A percentile compares a stretch with the other conserved stretches of the same genome.
Evolutionary conservation across 1,139 yeast species (phyloP).

Genomic region (Geotrichum reessii): DNA sequence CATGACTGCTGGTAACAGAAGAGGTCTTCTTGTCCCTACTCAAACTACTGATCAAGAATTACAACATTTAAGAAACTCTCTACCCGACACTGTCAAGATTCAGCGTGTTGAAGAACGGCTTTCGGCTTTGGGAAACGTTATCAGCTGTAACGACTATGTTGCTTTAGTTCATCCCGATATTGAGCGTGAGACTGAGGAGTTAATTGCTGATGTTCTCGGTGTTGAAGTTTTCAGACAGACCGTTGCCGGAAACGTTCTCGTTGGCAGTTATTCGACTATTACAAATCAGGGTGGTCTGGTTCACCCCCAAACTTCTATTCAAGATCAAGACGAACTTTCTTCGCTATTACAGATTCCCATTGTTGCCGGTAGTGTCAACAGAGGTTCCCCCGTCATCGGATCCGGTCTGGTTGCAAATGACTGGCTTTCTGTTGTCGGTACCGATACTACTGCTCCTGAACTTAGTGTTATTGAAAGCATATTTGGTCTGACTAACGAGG

Average conservation of each 20-base stretch:
- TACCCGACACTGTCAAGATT: conserved; percentile 93
- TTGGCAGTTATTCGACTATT: conserved; percentile 91
- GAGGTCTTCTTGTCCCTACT: conserved; percentile 94
- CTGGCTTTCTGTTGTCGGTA: conserved; percentile 95
- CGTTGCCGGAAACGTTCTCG: conserved; percentile 94
- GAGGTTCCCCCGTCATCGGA: conserved; percentile 96
- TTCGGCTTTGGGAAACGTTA: conserved; percentile 94
- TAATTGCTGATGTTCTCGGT: conserved; percentile 97
- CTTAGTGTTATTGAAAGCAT: conserved; percentile 93
- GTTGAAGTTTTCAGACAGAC: conserved; percentile 99
- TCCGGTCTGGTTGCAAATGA: conserved; percentile 99
- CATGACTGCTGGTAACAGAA: conserved; percentile 97
- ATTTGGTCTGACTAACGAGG: conserved; percentile 47
- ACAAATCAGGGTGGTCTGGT: conserved; percentile 98
- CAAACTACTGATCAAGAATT: conserved; percentile 99
- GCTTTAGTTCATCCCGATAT: conserved; percentile 98
- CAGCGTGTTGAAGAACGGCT: conserved; percentile 97
- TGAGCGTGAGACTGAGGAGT: conserved; percentile 97
- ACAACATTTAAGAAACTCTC: conserved; percentile 92
- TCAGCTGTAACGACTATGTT: conserved; percentile 97
- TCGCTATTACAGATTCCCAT: conserved; percentile 93
- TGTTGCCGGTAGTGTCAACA: conserved; percentile 97
- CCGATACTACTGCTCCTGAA: conserved; percentile 98
- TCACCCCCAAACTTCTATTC: conserved; percentile 94
- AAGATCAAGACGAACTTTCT: conserved; percentile 96